phyloP scores from a whole-genome alignment of 805 yeast species.

The Ogataea kodamae region DNA sequence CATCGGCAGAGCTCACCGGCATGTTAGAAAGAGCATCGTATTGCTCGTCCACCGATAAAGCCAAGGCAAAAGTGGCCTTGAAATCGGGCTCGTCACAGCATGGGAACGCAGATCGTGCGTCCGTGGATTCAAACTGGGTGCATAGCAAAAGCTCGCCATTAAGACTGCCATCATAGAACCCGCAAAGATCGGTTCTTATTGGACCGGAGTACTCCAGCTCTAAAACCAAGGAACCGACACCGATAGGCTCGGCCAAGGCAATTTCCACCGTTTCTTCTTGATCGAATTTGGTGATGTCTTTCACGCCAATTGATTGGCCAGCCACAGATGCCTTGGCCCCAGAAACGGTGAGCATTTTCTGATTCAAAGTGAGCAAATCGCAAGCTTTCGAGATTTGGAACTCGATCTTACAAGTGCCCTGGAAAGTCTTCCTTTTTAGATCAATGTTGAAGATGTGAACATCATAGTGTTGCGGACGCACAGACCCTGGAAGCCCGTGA shows the following conservation, averaged over 20 bases:
- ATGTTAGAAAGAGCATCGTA: constrained; percentile 44
- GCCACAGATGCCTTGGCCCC: constrained; percentile 21
- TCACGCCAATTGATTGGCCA: constrained; percentile 26
- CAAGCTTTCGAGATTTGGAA: constrained; percentile 43
- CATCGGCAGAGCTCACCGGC: constrained; percentile 34
- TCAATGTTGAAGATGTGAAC: constrained; percentile 61
- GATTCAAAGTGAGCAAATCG: constrained; percentile 45
- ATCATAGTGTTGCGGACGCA: constrained; percentile 73
- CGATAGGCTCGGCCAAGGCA: constrained; percentile 42
- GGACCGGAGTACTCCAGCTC: constrained; percentile 38
- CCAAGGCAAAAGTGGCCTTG: constrained; percentile 54
- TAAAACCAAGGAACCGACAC: constrained; percentile 31
- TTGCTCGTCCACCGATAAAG: constrained; percentile 32
- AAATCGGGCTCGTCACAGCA: constrained; percentile 55
- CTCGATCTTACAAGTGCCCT: constrained; percentile 46
- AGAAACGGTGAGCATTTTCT: constrained; percentile 38
- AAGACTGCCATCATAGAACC: constrained; percentile 49
- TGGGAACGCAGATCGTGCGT: constrained; percentile 57
- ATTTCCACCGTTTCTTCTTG: constrained; percentile 62
- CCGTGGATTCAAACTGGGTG: constrained; percentile 59
- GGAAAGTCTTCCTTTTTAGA: constrained; percentile 40
- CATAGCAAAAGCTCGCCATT: constrained; percentile 40
- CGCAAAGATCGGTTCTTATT: constrained; percentile 56
- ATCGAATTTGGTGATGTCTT: constrained; percentile 28
- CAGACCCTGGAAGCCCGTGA: constrained; percentile 38